Base-by-base conservation (phyloP, 257 asterid genomes). In the Salvia splendens region DNA sequence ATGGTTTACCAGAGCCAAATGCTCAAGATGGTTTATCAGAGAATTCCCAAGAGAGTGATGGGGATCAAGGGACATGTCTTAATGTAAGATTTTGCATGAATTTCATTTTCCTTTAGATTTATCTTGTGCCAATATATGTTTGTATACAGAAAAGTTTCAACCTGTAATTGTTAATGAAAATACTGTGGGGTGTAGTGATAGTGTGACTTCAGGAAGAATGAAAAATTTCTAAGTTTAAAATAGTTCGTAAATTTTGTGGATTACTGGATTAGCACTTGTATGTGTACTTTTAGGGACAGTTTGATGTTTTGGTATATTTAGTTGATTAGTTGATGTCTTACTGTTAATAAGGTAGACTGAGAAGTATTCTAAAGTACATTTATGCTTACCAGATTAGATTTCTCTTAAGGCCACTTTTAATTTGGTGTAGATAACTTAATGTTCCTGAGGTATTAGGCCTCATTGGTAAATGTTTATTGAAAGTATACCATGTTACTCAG, bases 1-100 rank as follows among this genome's bases (percentile, higher is more conserved):
- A 57, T 82, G 62, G 16, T 42, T 83, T 32, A 72, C 43, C 97
- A 90, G 97, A 79, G 75, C 68, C 70, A 52, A 71, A 72, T 61
- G 79, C 73, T 68, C 91, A 69, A 24, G 30, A 24, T 24, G 30
- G 30, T 24, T 24, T 24, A 24, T 3, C 30, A 24, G 30, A 24
- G 30, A 24, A 24, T 24, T 24, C 30, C 30, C 30, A 24, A 40
- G 50, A 46, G 57, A 77, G 68, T 60, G 81, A 75, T 30, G 76
- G 62, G 70, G 77, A 12, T 72, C 83, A 69, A 35, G 89, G 61
- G 66, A 72, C 77, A 32, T 61, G 38, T 67, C 65, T 68, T 45
- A 56, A 78, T 77, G 98, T 89, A 83, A 78, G 96, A 79, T 65
- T 38, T 72, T 51, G 14, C 59, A 11, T 43, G 32, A 33, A 53